Conservation (phyloP, 2,329 filamentous ascomycete species). For the Fusarium sp. region DNA sequence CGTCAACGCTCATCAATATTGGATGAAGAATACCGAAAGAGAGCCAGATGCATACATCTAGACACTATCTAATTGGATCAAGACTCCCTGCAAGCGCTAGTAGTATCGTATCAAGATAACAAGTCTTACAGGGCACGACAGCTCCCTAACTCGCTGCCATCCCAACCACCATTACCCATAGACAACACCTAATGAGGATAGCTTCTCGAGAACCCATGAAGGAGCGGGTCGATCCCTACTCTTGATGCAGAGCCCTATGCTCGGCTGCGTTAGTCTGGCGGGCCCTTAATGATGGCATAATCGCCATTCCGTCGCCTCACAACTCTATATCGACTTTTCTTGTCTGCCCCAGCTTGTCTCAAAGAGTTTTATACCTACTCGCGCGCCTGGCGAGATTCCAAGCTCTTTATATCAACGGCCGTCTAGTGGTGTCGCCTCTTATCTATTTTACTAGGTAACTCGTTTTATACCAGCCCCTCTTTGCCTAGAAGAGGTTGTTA, state of each 20-base stretch:
- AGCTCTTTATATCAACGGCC: slow-evolving; percentile 5
- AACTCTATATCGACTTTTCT: slow-evolving; percentile 42
- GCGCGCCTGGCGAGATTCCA: background rate
- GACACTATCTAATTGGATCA: background rate
- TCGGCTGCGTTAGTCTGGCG: slow-evolving; percentile 46
- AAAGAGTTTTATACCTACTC: slow-evolving; percentile 25
- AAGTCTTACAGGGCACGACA: slow-evolving; percentile 15
- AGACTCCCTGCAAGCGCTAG: slow-evolving; percentile 12
- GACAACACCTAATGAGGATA: slow-evolving; percentile 30
- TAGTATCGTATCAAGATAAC: slow-evolving; percentile 3
- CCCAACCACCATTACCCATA: slow-evolving; percentile 29
- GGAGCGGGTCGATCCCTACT: slow-evolving; percentile 45
- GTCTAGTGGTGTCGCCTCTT: background rate
- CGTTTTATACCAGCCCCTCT: slow-evolving; percentile 2
- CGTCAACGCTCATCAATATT: background rate
- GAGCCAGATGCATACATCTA: background rate
- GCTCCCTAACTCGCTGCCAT: slow-evolving; percentile 16
- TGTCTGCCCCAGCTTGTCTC: slow-evolving; percentile 11
- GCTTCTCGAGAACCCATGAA: slow-evolving; percentile 24
- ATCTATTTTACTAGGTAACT: slow-evolving; percentile 3
- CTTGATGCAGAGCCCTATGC: slow-evolving; percentile 30
- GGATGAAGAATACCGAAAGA: background rate
- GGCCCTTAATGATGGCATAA: slow-evolving; percentile 48
- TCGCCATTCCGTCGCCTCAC: slow-evolving; percentile 28
- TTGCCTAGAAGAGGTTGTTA: slow-evolving; percentile 19